phyloP scores from a whole-genome alignment of 805 yeast species.

The Metschnikowia lunata region DNA sequence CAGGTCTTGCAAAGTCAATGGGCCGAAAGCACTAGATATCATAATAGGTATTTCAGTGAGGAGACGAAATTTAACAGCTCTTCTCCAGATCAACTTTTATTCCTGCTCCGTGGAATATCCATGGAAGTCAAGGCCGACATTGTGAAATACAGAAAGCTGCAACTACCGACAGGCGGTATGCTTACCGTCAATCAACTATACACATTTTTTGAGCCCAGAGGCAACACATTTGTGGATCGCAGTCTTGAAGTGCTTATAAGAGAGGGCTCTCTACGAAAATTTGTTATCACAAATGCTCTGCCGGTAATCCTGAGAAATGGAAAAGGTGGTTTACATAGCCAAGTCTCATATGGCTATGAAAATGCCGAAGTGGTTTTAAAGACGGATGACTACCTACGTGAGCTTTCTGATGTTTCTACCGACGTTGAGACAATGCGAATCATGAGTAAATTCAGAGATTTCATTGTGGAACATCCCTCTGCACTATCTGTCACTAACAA shows the following conservation, averaged over 20 bases:
- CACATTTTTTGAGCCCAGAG: constrained; percentile 41
- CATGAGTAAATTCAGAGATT: constrained; percentile 22
- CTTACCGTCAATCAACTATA: constrained; percentile 47
- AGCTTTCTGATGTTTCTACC: constrained; percentile 17
- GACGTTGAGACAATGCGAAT: constrained; percentile 9
- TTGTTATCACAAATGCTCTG: constrained; percentile 41
- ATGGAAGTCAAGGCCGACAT: constrained; percentile 35
- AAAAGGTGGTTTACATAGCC: constrained; percentile 16
- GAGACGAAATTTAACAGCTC: constrained; percentile 10
- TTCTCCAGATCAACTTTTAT: constrained; percentile 26
- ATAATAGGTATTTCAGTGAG: constrained; percentile 19
- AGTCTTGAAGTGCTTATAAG: constrained; percentile 35
- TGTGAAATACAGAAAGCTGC: constrained; percentile 27
- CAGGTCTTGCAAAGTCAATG: constrained; percentile 33
- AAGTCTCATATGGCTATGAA: constrained; percentile 40
- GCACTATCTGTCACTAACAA: constrained; percentile 23
- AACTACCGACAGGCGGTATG: constrained; percentile 34
- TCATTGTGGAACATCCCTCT: constrained; percentile 23
- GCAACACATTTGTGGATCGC: constrained; percentile 48
- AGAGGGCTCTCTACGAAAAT: constrained; percentile 35
- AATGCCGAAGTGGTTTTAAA: constrained; percentile 36
- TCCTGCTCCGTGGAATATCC: constrained; percentile 32
- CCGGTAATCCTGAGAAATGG: constrained; percentile 41
- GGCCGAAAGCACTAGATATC: constrained; percentile 32
- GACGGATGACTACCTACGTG: constrained; percentile 19